Evolutionary conservation across 176 grass and related monocot species (phyloP).

Genomic region (Elaeis guineensis): DNA sequence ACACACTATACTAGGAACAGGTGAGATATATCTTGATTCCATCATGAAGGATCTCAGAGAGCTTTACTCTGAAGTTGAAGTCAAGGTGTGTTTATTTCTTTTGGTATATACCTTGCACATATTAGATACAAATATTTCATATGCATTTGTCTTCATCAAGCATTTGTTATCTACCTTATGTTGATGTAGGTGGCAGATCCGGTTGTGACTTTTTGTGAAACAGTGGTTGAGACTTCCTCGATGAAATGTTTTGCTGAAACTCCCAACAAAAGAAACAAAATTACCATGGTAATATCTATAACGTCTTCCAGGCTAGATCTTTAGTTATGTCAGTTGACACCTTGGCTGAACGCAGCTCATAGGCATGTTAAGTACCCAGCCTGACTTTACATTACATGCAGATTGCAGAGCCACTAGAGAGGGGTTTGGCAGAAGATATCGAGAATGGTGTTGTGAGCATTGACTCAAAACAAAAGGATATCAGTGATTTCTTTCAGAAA

Average conservation of each 20-base stretch:
- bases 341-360: no score
- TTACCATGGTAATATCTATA: constrained; percentile 62
- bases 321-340: no score
- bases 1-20: constrained; percentile 88
- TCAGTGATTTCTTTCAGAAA: constrained; percentile 93
- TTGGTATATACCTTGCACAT: background rate
- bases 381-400: constrained; percentile 24
- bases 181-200: constrained; percentile 86
- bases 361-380: no score
- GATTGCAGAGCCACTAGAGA: constrained; percentile 89
- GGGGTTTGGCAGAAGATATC: constrained; percentile 93
- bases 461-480: constrained; percentile 89
- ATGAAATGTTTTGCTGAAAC: constrained; percentile 99
- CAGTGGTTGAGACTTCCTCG: constrained; percentile 92
- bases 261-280: constrained; percentile 99
- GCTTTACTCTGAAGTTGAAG: constrained; percentile 98
- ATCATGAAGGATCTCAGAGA: constrained; percentile 99
- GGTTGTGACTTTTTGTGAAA: constrained; percentile 97
- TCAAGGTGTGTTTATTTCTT: constrained; percentile 55
- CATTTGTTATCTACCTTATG: no score
- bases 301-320: no score
- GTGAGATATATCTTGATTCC: constrained; percentile 94
- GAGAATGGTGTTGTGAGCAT: constrained; percentile 90
- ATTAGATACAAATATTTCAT: no score
- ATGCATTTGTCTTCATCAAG: no score